A percentile compares a stretch with the other conserved stretches of the same genome.
Conservation (phyloP, 371 early-diverging fungal genomes). For the Mortierella sp. region DNA sequence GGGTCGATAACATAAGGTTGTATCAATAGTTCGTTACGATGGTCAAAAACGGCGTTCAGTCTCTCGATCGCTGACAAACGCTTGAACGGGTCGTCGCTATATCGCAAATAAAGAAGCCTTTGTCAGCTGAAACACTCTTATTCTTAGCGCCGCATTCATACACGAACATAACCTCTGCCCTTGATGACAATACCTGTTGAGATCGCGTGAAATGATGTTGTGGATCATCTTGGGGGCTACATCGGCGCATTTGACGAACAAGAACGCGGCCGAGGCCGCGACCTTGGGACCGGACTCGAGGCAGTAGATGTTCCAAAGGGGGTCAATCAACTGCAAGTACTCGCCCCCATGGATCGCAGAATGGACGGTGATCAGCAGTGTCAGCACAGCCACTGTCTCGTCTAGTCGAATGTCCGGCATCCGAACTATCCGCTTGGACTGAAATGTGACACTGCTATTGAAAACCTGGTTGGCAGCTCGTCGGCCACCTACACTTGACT, state of each 20-base stretch:
- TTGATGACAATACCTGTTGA: conserved; percentile 21
- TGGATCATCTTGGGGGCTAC: conserved; percentile 65
- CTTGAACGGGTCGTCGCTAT: conserved; percentile 65
- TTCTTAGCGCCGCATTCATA: neutral
- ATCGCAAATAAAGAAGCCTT: neutral
- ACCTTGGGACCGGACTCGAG: conserved; percentile 62
- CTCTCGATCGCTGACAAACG: conserved; percentile 65
- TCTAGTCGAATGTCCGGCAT: conserved; percentile 66
- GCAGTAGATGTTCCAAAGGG: conserved; percentile 70
- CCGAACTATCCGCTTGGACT: conserved; percentile 59
- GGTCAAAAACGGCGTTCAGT: conserved; percentile 63
- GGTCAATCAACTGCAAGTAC: conserved; percentile 60
- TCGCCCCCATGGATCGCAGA: conserved; percentile 65
- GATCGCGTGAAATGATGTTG: conserved; percentile 32
- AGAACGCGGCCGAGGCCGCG: conserved; percentile 69
- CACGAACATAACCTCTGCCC: neutral
- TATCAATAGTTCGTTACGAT: conserved; percentile 67
- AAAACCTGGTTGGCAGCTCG: conserved; percentile 6
- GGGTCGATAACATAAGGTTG: conserved; percentile 70
- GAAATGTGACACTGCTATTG: conserved; percentile 22
- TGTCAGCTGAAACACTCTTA: too few species aligned
- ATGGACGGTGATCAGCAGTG: conserved; percentile 70
- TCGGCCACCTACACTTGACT: neutral
- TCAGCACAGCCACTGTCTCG: conserved; percentile 68
- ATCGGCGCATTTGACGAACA: conserved; percentile 76